A percentile compares a stretch with the other conserved stretches of the same genome.
Conservation (phyloP, 2,329 filamentous ascomycete genomes). For the Paracorniculantispora psalliotae region DNA sequence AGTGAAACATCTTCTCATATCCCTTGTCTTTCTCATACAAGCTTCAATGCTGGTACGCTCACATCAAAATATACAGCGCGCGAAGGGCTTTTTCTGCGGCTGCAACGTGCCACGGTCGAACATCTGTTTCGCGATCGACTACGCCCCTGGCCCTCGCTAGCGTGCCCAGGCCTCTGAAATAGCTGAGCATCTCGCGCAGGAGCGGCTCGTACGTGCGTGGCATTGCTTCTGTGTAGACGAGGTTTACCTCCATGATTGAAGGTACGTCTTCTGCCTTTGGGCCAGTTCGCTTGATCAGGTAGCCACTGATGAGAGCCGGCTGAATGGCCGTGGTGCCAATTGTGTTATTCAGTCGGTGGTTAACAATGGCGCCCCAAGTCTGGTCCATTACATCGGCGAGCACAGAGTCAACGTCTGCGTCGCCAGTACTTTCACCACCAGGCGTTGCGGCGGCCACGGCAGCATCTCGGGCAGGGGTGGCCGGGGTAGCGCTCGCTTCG, state of each 20-base stretch:
- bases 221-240: constrained; percentile 51
- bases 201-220: constrained; percentile 57
- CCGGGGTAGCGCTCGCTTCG: constrained; percentile 50
- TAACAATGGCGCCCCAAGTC: constrained; percentile 68
- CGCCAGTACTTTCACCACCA: constrained; percentile 36
- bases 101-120: constrained; percentile 74
- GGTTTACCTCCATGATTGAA: constrained; percentile 57
- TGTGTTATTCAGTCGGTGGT: constrained; percentile 60
- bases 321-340: constrained; percentile 49
- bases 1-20: not conserved
- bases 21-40: not conserved
- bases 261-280: constrained; percentile 53
- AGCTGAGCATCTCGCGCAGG: constrained; percentile 63
- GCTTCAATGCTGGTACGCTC: not conserved
- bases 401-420: constrained; percentile 53
- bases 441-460: constrained; percentile 40
- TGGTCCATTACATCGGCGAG: constrained; percentile 70
- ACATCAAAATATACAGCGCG: constrained; percentile 61
- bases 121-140: constrained; percentile 52
- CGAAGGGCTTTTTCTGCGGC: constrained; percentile 64
- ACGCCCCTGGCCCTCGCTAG: constrained; percentile 63
- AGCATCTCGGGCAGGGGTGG: constrained; percentile 41
- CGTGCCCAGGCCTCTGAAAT: constrained; percentile 64
- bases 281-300: constrained; percentile 60
- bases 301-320: constrained; percentile 58